Conservation (phyloP, 2,329 filamentous ascomycete species). For the Colletotrichum tamarilloi region DNA sequence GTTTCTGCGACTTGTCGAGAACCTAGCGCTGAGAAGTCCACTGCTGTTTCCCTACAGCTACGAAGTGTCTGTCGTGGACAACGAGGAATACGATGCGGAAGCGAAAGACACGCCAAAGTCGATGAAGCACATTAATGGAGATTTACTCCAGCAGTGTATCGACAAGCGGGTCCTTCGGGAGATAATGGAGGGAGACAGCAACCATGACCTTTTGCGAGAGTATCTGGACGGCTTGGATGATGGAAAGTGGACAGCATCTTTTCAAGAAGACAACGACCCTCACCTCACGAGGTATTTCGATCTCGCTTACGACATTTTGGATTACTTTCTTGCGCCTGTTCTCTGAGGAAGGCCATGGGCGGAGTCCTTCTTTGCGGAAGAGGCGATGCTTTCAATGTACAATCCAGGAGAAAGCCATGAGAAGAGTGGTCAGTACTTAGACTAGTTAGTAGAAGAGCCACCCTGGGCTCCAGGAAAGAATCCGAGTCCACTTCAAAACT, state of each 20-base stretch:
- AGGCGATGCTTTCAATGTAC: no score
- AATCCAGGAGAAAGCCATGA: background rate
- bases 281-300: slow-evolving; percentile 51
- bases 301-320: slow-evolving; percentile 65
- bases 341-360: slow-evolving; percentile 47
- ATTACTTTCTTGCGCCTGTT: slow-evolving; percentile 63
- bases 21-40: slow-evolving; percentile 65
- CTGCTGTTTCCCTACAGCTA: slow-evolving; percentile 61
- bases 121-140: slow-evolving; percentile 75
- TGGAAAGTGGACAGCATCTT: slow-evolving; percentile 51
- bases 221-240: slow-evolving; percentile 62
- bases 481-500: background rate
- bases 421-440: background rate
- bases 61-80: slow-evolving; percentile 39
- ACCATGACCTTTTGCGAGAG: slow-evolving; percentile 55
- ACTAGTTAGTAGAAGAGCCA: background rate
- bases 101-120: slow-evolving; percentile 53
- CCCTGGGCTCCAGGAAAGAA: background rate
- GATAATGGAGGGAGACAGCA: slow-evolving; percentile 48
- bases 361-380: background rate
- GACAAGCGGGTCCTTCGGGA: slow-evolving; percentile 57
- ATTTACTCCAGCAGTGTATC: slow-evolving; percentile 68
- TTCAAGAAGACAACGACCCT: slow-evolving; percentile 41
- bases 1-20: slow-evolving; percentile 79
- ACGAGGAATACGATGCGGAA: slow-evolving; percentile 46